A percentile compares a stretch with the other conserved stretches of the same genome.
phyloP scores from a whole-genome alignment of 768 basidiomycete genomes.

The Cytidiella melzeri region DNA sequence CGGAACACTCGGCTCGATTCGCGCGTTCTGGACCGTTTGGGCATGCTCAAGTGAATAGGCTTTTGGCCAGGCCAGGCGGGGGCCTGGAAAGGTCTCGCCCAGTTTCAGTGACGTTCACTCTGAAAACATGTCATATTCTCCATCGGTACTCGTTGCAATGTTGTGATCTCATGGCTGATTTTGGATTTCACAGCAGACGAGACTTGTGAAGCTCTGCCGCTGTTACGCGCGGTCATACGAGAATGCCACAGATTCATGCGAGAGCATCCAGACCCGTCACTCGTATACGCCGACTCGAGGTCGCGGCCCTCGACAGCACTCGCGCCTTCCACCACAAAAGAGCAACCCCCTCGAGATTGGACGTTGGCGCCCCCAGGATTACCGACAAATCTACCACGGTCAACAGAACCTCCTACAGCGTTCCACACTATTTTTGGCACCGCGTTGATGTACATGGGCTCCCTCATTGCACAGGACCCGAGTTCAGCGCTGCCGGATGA shows the following conservation, averaged over 20 bases:
- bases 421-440: conserved; percentile 64
- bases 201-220: conserved; percentile 41
- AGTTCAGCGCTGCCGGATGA: conserved; percentile 49
- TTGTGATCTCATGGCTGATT: background rate
- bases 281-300: conserved; percentile 32
- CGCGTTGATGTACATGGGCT: conserved; percentile 58
- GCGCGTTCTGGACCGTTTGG: no score
- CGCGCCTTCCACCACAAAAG: conserved; percentile 24
- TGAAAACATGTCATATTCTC: background rate
- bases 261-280: conserved; percentile 50
- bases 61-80: no score
- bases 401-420: conserved; percentile 48
- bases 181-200: conserved; percentile 29
- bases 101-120: no score
- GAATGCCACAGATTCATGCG: conserved; percentile 61
- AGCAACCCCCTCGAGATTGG: conserved; percentile 19
- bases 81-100: no score
- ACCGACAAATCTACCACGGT: conserved; percentile 8
- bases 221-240: conserved; percentile 58
- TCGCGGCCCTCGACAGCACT: conserved; percentile 15
- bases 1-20: no score
- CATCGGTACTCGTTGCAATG: background rate
- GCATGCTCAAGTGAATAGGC: no score
- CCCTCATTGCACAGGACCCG: conserved; percentile 47
- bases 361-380: no score